These are phyloP conservation scores for Escallonia rubra DNA, from an alignment of 129 eudicot species.

Conservation along the genomic window DNA sequence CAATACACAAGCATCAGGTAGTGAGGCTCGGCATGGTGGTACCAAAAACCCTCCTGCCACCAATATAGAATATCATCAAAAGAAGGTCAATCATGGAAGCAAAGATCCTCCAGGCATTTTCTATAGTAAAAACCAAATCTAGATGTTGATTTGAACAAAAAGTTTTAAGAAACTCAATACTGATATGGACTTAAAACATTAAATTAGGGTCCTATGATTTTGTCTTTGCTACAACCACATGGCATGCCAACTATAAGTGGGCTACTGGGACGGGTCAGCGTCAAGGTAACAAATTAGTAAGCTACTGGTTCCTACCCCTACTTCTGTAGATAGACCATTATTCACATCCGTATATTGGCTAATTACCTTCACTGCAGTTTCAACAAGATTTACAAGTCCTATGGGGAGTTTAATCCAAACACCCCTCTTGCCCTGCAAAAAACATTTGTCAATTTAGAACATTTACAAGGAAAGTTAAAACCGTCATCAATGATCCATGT, in stretches of 20 bases:
- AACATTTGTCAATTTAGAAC: conserved; percentile 13
- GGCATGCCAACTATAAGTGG: not conserved
- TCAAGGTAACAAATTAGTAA: not conserved
- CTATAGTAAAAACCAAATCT: not conserved
- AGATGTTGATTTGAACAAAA: not conserved
- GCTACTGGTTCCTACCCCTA: not conserved
- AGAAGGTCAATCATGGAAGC: not conserved
- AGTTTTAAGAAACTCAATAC: not conserved
- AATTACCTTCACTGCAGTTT: conserved; percentile 66
- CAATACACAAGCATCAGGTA: conserved; percentile 81
- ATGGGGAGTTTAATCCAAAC: conserved; percentile 80
- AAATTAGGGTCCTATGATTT: not conserved
- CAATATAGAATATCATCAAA: conserved; percentile 7
- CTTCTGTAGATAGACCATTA: not conserved
- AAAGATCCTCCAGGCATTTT: conserved; percentile 1
- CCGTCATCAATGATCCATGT: not conserved
- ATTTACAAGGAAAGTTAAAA: not conserved
- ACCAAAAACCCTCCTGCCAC: conserved; percentile 73
- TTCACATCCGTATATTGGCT: not conserved
- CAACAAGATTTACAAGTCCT: conserved; percentile 53
- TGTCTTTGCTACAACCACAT: not conserved
- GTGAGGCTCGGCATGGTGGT: conserved; percentile 82
- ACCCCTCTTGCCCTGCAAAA: conserved; percentile 76
- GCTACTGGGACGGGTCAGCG: not conserved
- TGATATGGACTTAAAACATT: too few relatives aligned